Conservation (phyloP, 257 asterid genomes). For the Forsythia viridissima region DNA sequence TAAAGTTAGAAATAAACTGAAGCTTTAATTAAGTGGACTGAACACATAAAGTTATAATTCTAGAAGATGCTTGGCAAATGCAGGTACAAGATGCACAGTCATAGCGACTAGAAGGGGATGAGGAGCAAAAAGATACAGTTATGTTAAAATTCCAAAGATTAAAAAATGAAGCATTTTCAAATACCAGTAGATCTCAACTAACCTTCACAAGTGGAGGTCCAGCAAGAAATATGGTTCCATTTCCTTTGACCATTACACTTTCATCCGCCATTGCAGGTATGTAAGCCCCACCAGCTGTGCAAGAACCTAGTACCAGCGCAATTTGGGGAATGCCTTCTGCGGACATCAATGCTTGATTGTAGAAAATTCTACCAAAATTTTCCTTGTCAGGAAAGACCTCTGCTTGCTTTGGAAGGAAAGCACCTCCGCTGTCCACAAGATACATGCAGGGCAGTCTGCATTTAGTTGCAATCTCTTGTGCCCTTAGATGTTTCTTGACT, state of each 20-base stretch:
- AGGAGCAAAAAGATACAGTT: background rate
- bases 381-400: conserved; percentile 97
- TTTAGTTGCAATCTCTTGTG: conserved; percentile 91
- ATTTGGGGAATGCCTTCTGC: conserved; percentile 94
- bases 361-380: conserved; percentile 92
- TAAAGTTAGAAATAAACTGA: conserved; percentile 26
- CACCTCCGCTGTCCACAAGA: conserved; percentile 99
- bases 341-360: conserved; percentile 93
- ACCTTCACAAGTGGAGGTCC: conserved; percentile 99
- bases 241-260: conserved; percentile 98
- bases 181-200: conserved; percentile 24
- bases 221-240: conserved; percentile 96
- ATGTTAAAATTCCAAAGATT: background rate
- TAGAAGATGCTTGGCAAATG: conserved; percentile 4
- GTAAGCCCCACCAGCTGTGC: conserved; percentile 99
- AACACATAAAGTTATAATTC: conserved; percentile 2
- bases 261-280: conserved; percentile 99
- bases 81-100: conserved; percentile 3
- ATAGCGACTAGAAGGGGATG: background rate
- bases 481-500: conserved; percentile 94
- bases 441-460: conserved; percentile 89
- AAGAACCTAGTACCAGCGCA: conserved; percentile 91
- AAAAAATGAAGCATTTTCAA: background rate
- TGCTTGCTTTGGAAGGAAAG: conserved; percentile 97
- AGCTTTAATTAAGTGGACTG: conserved; percentile 7